Evolutionary conservation across 495 filamentous ascomycete genomes (phyloP).

Genomic region (Penicillium crystallinum): DNA sequence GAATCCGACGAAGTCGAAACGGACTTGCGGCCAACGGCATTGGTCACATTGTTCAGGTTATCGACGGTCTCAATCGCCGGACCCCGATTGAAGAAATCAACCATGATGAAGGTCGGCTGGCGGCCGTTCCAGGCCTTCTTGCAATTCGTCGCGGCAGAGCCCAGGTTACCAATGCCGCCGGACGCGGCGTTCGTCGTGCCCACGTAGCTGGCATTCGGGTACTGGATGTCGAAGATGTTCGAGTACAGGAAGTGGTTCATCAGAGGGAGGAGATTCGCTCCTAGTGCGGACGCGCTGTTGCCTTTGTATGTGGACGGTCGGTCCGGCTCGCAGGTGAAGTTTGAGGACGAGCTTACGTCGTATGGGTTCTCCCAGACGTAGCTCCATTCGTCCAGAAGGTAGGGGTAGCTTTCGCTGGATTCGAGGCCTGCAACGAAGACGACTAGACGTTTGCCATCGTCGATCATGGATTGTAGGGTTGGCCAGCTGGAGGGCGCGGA

Average conservation of each 20-base stretch:
- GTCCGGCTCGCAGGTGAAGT: constrained; percentile 63
- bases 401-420: constrained; percentile 46
- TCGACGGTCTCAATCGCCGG: constrained; percentile 59
- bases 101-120: constrained; percentile 62
- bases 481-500: constrained; percentile 54
- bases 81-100: constrained; percentile 69
- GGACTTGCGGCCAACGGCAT: constrained; percentile 35
- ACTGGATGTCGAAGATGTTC: constrained; percentile 42
- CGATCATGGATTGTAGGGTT: constrained; percentile 63
- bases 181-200: constrained; percentile 53
- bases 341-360: constrained; percentile 55
- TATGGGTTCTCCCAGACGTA: constrained; percentile 76
- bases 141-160: constrained; percentile 53
- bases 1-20: constrained; percentile 23
- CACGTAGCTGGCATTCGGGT: constrained; percentile 56
- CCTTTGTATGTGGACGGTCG: constrained; percentile 47
- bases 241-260: constrained; percentile 72
- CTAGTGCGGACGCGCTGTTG: constrained; percentile 39
- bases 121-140: constrained; percentile 44
- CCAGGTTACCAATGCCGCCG: constrained; percentile 54
- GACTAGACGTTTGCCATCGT: constrained; percentile 56
- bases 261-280: constrained; percentile 49
- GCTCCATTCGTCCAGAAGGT: constrained; percentile 68
- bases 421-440: constrained; percentile 57
- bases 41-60: constrained; percentile 55